Conservation (phyloP, 176 grass and related monocot genomes). For the maize (Zea mays) region DNA sequence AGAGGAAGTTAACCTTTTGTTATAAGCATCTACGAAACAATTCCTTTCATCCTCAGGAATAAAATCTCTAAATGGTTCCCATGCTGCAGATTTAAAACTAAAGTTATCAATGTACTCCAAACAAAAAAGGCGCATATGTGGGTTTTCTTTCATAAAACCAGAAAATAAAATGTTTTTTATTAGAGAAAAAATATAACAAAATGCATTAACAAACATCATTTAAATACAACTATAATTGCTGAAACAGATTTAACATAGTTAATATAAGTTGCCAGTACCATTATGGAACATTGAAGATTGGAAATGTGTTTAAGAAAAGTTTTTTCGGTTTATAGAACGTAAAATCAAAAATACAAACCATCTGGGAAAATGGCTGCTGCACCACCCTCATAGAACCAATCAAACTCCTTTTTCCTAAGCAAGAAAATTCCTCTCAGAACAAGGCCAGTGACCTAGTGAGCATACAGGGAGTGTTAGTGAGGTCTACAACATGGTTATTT, state of each 20-base stretch:
- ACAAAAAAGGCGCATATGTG: neutral
- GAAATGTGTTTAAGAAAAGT: neutral
- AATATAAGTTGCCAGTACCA: neutral
- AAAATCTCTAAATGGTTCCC: conserved; percentile 89
- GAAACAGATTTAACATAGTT: neutral
- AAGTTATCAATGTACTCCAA: neutral
- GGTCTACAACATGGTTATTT: neutral
- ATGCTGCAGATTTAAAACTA: conserved; percentile 50
- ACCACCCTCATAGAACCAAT: conserved; percentile 96
- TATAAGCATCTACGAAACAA: conserved; percentile 77
- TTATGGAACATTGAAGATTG: neutral
- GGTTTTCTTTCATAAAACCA: neutral
- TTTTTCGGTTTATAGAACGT: neutral
- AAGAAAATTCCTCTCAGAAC: conserved; percentile 93
- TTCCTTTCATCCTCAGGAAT: conserved; percentile 87
- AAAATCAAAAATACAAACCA: conserved; percentile 41
- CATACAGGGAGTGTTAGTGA: conserved; percentile 24
- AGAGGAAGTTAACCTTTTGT: conserved; percentile 78
- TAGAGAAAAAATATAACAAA: neutral
- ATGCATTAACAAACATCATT: neutral
- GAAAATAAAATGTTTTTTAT: neutral
- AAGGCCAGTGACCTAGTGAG: conserved; percentile 77
- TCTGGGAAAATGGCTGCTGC: conserved; percentile 95
- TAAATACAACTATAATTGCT: neutral
- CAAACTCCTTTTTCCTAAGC: conserved; percentile 84